Evolutionary conservation across 306 rosid genomes (phyloP).

Genomic region (Oemleria cerasiformis): DNA sequence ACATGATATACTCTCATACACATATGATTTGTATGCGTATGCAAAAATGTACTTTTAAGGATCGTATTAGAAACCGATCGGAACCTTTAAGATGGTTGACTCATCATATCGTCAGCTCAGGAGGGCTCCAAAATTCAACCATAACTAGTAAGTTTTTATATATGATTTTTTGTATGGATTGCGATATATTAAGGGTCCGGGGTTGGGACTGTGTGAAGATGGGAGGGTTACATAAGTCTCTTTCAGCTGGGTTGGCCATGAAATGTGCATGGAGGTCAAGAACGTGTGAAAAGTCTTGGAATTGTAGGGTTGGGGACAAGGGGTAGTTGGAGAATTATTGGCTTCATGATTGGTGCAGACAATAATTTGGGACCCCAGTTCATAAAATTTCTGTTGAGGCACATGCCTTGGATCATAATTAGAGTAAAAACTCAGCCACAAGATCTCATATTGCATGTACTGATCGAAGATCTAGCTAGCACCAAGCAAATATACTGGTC

Average conservation of each 20-base stretch:
- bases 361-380: slow-evolving; percentile 1
- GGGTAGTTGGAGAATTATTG: slow-evolving; percentile 8
- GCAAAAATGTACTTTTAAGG: too few relatives aligned
- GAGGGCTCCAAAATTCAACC: too few relatives aligned
- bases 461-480: not conserved
- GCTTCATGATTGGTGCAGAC: not conserved
- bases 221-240: not conserved
- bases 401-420: not conserved
- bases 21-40: too few relatives aligned
- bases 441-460: not conserved
- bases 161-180: too few relatives aligned
- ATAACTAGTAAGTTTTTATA: too few relatives aligned
- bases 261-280: not conserved
- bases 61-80: too few relatives aligned
- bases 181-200: too few relatives aligned
- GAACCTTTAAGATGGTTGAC: too few relatives aligned
- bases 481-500: not conserved
- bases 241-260: not conserved
- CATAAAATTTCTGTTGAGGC: not conserved
- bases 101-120: too few relatives aligned
- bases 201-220: too few relatives aligned
- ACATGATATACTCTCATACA: too few relatives aligned
- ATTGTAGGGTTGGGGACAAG: slow-evolving; percentile 3
- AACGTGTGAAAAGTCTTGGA: not conserved
- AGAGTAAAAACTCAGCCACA: not conserved